Conservation (phyloP, 768 basidiomycete genomes). For the Leucocoprinus sp. region DNA sequence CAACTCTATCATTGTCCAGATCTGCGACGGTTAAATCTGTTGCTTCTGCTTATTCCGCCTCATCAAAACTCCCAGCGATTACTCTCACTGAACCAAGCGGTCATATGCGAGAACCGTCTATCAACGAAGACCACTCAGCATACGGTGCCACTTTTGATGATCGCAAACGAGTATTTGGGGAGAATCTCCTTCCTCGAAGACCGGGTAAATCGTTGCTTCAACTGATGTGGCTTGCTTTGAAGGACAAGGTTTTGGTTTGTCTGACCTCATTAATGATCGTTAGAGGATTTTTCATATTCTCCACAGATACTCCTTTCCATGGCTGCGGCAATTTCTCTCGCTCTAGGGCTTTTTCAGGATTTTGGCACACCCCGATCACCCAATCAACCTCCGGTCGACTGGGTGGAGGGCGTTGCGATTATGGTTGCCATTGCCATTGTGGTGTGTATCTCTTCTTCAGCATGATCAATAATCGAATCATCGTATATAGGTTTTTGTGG, state of each 20-base stretch:
- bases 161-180: constrained; percentile 62
- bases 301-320: constrained; percentile 78
- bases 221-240: constrained; percentile 80
- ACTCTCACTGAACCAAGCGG: constrained; percentile 33
- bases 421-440: constrained; percentile 71
- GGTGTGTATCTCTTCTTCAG: constrained; percentile 29
- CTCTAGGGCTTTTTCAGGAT: constrained; percentile 90
- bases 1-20: constrained; percentile 14
- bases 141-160: constrained; percentile 44
- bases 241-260: constrained; percentile 85
- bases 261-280: constrained; percentile 4
- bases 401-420: constrained; percentile 92
- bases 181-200: constrained; percentile 67
- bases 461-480: neutral
- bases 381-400: constrained; percentile 77
- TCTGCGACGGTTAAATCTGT: constrained; percentile 8
- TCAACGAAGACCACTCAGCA: constrained; percentile 16
- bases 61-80: constrained; percentile 24
- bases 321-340: constrained; percentile 88
- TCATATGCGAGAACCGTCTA: constrained; percentile 16
- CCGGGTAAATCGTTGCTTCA: constrained; percentile 58
- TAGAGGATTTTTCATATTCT: neutral
- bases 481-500: constrained; percentile 65
- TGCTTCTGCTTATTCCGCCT: constrained; percentile 11
- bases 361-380: constrained; percentile 60